Conservation (phyloP, 2,329 filamentous ascomycete species). For the Pseudogymnoascus sp. region DNA sequence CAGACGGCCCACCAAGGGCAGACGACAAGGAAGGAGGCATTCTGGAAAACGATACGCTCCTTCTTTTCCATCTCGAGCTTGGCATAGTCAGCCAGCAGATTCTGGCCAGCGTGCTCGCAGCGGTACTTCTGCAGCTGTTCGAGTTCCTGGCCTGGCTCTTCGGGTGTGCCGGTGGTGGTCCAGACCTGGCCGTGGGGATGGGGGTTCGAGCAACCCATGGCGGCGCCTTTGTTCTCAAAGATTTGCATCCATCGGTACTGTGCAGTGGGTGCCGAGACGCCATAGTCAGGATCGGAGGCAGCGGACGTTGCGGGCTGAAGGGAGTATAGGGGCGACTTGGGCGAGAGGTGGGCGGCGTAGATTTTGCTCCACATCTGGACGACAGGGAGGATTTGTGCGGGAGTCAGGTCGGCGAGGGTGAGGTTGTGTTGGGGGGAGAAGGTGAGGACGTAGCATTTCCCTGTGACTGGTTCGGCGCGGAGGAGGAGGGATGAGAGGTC, state of each 20-base stretch:
- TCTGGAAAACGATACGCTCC: constrained; percentile 84
- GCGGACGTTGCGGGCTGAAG: constrained; percentile 39
- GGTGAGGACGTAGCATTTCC: constrained; percentile 94
- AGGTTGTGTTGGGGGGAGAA: constrained; percentile 88
- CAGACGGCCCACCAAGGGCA: constrained; percentile 98
- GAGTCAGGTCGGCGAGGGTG: constrained; percentile 83
- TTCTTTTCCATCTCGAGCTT: constrained; percentile 72
- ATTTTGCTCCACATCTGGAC: constrained; percentile 88
- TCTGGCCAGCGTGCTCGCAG: constrained; percentile 61
- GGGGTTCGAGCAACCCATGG: constrained; percentile 98
- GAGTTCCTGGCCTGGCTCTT: constrained; percentile 79
- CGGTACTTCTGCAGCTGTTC: constrained; percentile 74
- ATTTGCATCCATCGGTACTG: constrained; percentile 98
- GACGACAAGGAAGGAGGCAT: constrained; percentile 74
- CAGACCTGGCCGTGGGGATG: constrained; percentile 96
- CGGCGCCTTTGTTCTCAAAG: constrained; percentile 96
- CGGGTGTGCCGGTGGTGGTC: constrained; percentile 85
- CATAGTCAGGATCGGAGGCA: constrained; percentile 34
- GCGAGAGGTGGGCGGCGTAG: constrained; percentile 74
- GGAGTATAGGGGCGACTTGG: constrained; percentile 57
- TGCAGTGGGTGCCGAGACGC: constrained; percentile 52
- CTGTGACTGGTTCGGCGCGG: constrained; percentile 77
- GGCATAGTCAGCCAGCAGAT: constrained; percentile 83
- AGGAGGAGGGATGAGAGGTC: constrained; percentile 71
- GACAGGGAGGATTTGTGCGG: constrained; percentile 70